Conservation (phyloP, 1,139 yeast genomes). For the Petasospora fabianii region DNA sequence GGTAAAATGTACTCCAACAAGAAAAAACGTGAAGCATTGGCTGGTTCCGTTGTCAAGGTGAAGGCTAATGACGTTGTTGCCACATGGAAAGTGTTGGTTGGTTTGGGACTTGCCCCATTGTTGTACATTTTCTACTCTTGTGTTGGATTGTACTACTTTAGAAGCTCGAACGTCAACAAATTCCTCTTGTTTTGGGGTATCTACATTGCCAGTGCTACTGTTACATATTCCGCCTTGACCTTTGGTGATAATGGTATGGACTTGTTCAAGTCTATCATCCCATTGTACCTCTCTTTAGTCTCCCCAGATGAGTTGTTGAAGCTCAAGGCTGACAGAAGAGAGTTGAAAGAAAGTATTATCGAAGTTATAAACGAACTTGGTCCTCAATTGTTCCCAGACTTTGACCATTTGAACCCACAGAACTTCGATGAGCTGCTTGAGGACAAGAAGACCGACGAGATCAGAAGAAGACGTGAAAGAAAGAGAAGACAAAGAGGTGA, state of each 20-base stretch:
- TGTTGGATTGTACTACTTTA: slow-evolving; percentile 32
- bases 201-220: slow-evolving; percentile 47
- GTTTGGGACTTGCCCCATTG: slow-evolving; percentile 85
- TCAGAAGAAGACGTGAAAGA: slow-evolving; percentile 35
- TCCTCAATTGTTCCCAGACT: slow-evolving; percentile 76
- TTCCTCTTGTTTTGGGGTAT: slow-evolving; percentile 29
- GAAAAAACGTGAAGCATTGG: slow-evolving; percentile 77
- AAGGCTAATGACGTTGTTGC: slow-evolving; percentile 91
- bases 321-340: slow-evolving; percentile 52
- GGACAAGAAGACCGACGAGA: slow-evolving; percentile 50
- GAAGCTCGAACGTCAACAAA: slow-evolving; percentile 26
- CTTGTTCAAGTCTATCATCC: slow-evolving; percentile 75
- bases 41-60: slow-evolving; percentile 85
- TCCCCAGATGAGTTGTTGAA: slow-evolving; percentile 51
- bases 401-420: slow-evolving; percentile 50
- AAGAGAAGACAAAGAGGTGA: slow-evolving; percentile 16
- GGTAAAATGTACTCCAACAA: slow-evolving; percentile 49
- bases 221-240: slow-evolving; percentile 83
- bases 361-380: slow-evolving; percentile 70
- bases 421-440: slow-evolving; percentile 47
- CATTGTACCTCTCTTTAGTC: slow-evolving; percentile 70
- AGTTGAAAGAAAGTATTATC: slow-evolving; percentile 57
- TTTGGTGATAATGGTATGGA: slow-evolving; percentile 95
- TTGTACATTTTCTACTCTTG: slow-evolving; percentile 77
- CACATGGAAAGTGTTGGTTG: slow-evolving; percentile 90